Base-by-base conservation (phyloP, 179 eudicot genomes). In the Silene noctiflora region DNA sequence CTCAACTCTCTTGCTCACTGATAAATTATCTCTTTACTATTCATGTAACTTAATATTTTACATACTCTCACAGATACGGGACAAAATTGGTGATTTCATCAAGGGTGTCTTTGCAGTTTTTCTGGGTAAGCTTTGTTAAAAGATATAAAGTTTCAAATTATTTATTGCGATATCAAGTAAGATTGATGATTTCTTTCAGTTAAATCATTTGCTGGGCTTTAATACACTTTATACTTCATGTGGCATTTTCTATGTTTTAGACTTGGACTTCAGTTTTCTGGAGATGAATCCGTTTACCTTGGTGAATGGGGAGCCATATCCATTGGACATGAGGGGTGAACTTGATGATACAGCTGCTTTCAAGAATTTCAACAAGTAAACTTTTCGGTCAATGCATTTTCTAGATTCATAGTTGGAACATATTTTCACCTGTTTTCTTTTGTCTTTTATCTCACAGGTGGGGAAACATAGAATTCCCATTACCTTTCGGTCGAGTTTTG, bases 221-320 rank as follows among this genome's bases (percentile, higher is more conserved):
- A 39, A 71, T 27, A 44, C 21, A 6, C 31, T 70, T 69, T 17
- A 59, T 59, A 46, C 12, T 27, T 64, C 14, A 20, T n/a, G 72
- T 4, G 44, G 17, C 63, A 1, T 64, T 64, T 78, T 27, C 39
- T 35, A 16, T 6, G 24, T 29, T 68, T 0, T 80, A 88, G 97
- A 92, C 85, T 85, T 92, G 68, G 97, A 92, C 83, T 90, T 92
- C 83, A 90, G 87, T 73, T 92, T 92, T 82, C 77, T 92, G 71
- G 97, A 92, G 86, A 90, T 92, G 97, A 92, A 92, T 80, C 97
- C 97, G 7, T 90, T 92, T 83, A 84, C 97, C 46, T 83, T 92
- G 77, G 93, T 92, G 60, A 78, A 88, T 70, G 93, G 96, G 81
- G 86, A 90, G 83, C 97, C 97, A 24, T 90, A 84, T 81, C 93